Evolutionary conservation across 2,329 filamentous ascomycete species (phyloP).

Genomic region (Knufia petricola): DNA sequence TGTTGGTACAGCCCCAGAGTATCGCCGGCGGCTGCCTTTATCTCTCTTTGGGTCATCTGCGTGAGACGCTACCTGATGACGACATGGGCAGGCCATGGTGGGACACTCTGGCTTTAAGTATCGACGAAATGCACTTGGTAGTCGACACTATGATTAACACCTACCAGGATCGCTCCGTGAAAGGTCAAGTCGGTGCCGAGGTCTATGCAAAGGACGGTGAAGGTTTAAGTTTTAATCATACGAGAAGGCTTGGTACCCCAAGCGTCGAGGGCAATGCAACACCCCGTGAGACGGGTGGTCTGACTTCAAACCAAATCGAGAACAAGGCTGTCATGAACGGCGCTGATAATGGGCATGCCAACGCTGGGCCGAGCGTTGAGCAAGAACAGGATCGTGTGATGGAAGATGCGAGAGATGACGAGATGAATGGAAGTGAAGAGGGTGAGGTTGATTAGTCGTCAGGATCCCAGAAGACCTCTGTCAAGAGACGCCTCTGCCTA

Average conservation of each 20-base stretch:
- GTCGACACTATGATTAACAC: slow-evolving; percentile 63
- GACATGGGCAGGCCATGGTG: slow-evolving; percentile 75
- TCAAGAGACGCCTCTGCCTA: too few species aligned
- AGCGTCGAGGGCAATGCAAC: slow-evolving; percentile 4
- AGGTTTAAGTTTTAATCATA: slow-evolving; percentile 27
- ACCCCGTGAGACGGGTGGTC: neutral
- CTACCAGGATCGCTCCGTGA: slow-evolving; percentile 37
- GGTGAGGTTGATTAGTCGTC: slow-evolving; percentile 6
- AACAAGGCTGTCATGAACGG: neutral
- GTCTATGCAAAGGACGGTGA: slow-evolving; percentile 32
- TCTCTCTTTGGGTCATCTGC: slow-evolving; percentile 68
- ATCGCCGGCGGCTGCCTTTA: slow-evolving; percentile 81
- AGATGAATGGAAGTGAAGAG: slow-evolving; percentile 7
- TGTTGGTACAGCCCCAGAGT: slow-evolving; percentile 67
- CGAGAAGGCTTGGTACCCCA: slow-evolving; percentile 22
- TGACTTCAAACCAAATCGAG: neutral
- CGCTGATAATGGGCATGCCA: neutral
- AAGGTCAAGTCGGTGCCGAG: slow-evolving; percentile 33
- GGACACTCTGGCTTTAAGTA: slow-evolving; percentile 62
- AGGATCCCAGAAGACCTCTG: neutral
- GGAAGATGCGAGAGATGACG: slow-evolving; percentile 5
- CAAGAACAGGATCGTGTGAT: neutral
- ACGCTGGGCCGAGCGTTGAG: neutral
- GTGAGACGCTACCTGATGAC: slow-evolving; percentile 64
- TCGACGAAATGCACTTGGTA: slow-evolving; percentile 60